Evolutionary conservation across 371 early-diverging fungal species (phyloP), one percentile per base, ranked within the genome.

Genomic region (Encephalitozoon intestinalis): DNA sequence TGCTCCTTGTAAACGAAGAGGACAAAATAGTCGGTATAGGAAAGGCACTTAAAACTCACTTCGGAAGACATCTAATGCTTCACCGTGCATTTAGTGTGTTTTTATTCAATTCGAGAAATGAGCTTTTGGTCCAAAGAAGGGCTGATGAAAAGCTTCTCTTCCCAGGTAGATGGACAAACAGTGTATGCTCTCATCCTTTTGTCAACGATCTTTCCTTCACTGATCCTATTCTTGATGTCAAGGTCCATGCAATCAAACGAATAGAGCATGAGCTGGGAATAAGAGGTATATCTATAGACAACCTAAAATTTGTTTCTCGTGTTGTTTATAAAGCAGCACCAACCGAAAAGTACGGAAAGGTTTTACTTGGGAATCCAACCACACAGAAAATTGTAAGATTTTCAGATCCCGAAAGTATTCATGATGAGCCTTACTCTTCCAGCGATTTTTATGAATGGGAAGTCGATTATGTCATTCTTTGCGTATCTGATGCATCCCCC

Each of bases 81-180:
- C 77, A 77, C 49, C 30, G 70, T 28, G 77, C 71, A 4, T 77
- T 71, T 49, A 66, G 63, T 1, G 15, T 77, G 49, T 77, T 77
- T 63, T 25, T 71, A 43, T 70, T 77, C 46, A 50, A 77, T 44
- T 28, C 30, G 34, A 37, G 67, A 6, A 66, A 66, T 28, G 2
- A 31, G 23, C 58, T 77, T 5, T 2, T 72, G 43, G 26, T 76
- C 1, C 77, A 71, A 63, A 52, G 67, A 43, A 40, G 77, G 12
- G 46, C 70, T 3, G 2, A 2, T 15, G 12, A 15, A 25, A 77
- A 77, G 50, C 52, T 65, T 15, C 71, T 77, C 6, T 77, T 66
- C 63, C 72, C 77, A 34, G 26, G 23, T 23, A 31, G 21, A 40
- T 77, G 77, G 77, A 39, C 77, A 34, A 77, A 77, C 51, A 71